Base-by-base conservation (phyloP, 2,329 filamentous ascomycete genomes). In the Amphichorda felina region DNA sequence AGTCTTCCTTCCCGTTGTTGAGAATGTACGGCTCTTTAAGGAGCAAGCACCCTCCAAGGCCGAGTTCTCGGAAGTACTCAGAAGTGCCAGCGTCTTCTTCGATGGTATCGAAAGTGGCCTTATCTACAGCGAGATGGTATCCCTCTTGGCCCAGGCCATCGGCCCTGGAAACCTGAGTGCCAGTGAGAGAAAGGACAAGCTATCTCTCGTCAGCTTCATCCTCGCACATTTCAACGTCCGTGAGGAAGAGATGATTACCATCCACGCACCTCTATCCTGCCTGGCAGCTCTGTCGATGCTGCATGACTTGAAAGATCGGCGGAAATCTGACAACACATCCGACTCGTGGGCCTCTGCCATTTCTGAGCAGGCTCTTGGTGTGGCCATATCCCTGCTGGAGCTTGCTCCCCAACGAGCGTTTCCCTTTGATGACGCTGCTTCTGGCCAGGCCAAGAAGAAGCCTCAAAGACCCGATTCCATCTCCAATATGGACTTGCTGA, bases 51-150 rank as follows among this genome's bases (percentile, higher is more conserved):
- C 70, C 1, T 70, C 69, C n/a, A 81, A 80, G 48, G 59, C 71
- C 6, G 77, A 89, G 39, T 86, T 91, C 41, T 70, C 76, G 11
- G 91, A 98, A 55, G 87, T 96, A 3, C 70, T 96, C 45, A 78
- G 85, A 45, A 96, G 89, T 52, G 91, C 89, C 5, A 94, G 83
- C 51, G 81, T 91, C 28, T 98, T 98, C 59, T 98, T 98, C 46
- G 91, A 98, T 51, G 89, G 89, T 5, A 89, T 96, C 27, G 91
- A 98, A 57, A 94, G 88, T 48, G 82, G 83, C 7, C 66, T 96
- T 15, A 94, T 98, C 32, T 98, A 93, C 66, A 79, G 81, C 33
- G 85, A 94, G 51, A 68, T 94, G 38, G 63, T 85, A 38, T 65
- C 74, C 10, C 67, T 91, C 29, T 63, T 91, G 40, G 67, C 68